These are phyloP conservation scores for Annulohypoxylon truncatum DNA, from an alignment of 2,329 filamentous ascomycete species.

Conservation along the genomic window DNA sequence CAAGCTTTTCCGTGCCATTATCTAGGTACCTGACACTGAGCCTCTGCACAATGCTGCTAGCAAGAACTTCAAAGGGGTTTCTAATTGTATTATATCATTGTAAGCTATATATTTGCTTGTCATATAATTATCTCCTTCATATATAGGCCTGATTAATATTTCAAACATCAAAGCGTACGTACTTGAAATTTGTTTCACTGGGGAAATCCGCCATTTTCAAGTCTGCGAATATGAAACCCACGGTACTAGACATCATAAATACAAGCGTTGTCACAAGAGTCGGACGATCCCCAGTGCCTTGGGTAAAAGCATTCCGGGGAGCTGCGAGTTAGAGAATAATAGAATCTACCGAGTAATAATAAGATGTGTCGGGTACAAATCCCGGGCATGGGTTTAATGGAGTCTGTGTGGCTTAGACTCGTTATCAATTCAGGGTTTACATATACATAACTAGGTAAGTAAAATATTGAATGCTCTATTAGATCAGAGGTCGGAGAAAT, in stretches of 20 bases:
- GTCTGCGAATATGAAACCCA: slow-evolving; percentile 29
- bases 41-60: neutral
- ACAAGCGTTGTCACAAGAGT: slow-evolving; percentile 13
- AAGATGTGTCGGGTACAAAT: slow-evolving; percentile 10
- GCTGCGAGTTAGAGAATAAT: slow-evolving; percentile 28
- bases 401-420: slow-evolving; percentile 29
- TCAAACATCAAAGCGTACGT: slow-evolving; percentile 22
- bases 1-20: neutral
- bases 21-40: no score
- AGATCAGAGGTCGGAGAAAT: neutral
- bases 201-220: slow-evolving; percentile 32
- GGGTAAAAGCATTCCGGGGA: slow-evolving; percentile 28
- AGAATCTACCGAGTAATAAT: slow-evolving; percentile 29
- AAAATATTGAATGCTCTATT: neutral
- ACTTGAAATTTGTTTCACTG: slow-evolving; percentile 26
- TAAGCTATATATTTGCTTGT: neutral
- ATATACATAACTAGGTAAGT: neutral
- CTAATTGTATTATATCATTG: neutral
- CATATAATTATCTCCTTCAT: neutral
- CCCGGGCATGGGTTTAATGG: slow-evolving; percentile 27
- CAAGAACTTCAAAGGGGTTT: neutral
- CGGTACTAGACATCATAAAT: slow-evolving; percentile 17
- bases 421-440: slow-evolving; percentile 27
- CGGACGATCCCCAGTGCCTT: slow-evolving; percentile 35
- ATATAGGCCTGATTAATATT: neutral